Evolutionary conservation across 495 filamentous ascomycete species (phyloP).

Genomic region (Penicillium egyptiacum): DNA sequence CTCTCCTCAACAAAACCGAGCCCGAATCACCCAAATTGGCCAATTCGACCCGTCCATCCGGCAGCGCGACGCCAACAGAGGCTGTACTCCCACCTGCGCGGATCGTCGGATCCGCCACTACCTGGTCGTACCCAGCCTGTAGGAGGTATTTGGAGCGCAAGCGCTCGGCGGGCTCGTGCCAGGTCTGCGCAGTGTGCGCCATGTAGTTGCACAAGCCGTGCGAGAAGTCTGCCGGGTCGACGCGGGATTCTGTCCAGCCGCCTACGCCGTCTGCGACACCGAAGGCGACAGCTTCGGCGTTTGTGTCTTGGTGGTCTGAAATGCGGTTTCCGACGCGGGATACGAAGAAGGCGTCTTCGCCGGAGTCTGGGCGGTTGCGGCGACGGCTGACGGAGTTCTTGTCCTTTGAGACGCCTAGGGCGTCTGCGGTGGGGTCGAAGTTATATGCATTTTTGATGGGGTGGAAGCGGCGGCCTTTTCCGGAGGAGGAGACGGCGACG

Average conservation of each 20-base stretch:
- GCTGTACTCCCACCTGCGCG: constrained; percentile 87
- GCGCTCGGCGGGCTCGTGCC: constrained; percentile 37
- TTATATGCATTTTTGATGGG: constrained; percentile 69
- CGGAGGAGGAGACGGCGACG: constrained; percentile 61
- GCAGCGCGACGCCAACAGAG: constrained; percentile 69
- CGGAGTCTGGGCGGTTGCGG: constrained; percentile 65
- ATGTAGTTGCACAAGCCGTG: constrained; percentile 93
- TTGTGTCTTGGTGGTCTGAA: constrained; percentile 20
- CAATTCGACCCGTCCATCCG: constrained; percentile 72
- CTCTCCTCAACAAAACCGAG: constrained; percentile 79
- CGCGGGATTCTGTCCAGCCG: constrained; percentile 85
- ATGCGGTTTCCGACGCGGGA: constrained; percentile 59
- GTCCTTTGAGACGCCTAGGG: constrained; percentile 48
- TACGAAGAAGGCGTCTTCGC: constrained; percentile 96
- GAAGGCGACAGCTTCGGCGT: constrained; percentile 61
- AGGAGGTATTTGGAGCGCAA: constrained; percentile 72
- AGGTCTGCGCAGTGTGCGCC: constrained; percentile 66
- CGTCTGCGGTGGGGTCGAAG: constrained; percentile 66
- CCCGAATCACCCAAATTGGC: constrained; percentile 99
- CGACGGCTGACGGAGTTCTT: constrained; percentile 33
- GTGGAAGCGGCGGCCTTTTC: constrained; percentile 74
- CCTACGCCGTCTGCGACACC: constrained; percentile 94
- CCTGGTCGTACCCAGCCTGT: constrained; percentile 75
- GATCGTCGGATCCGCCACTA: constrained; percentile 70
- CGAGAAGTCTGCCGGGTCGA: constrained; percentile 93